Evolutionary conservation across 176 grass and related monocot species (phyloP), one percentile per base, ranked within the genome.

Genomic region (Avena atlantica): DNA sequence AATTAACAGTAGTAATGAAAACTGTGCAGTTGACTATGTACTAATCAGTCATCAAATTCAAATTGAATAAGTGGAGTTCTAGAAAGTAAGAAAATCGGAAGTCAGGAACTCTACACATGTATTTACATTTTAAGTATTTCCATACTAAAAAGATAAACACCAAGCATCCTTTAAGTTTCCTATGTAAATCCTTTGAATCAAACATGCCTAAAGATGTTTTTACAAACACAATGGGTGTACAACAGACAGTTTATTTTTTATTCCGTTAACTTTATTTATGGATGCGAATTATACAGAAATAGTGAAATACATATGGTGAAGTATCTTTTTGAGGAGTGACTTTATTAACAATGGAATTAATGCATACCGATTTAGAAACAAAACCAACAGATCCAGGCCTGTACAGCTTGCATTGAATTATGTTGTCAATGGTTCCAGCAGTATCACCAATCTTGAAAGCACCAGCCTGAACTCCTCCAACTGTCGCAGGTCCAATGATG

Each of bases 391-490:
- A 94, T 57, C 97, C 97, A 85, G 97, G 97, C 56, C 97, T 90
- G 87, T 99, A 99, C 85, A 99, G 97, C 85, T 99, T 99, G 97
- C 94, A 96, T 23, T 93, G 84, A 89, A 94, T 93, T 83, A 99
- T 99, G 83, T 99, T 99, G 68, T 96, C 97, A 81, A 99, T 96
- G 80, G 97, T 96, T 81, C 97, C 97, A 87, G 97, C 94, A 81
- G 97, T 99, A 91, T 99, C 94, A 75, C 94, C 97, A 72, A 99
- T 99, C 87, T 99, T 99, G 83, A 99, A 99, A 82, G 94, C 92
- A 70, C 97, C 97, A 90, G 97, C 94, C 87, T 96, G 97, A 82
- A 99, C 91, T 87, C 97, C 97, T 83, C 94, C 97, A 66, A 99
- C 97, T 82, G 97, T 99, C 34, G 94, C 94, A 71, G 97, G 97